These are phyloP conservation scores for Agastache rugosa DNA, from an alignment of 257 asterid species.

Conservation along the genomic window DNA sequence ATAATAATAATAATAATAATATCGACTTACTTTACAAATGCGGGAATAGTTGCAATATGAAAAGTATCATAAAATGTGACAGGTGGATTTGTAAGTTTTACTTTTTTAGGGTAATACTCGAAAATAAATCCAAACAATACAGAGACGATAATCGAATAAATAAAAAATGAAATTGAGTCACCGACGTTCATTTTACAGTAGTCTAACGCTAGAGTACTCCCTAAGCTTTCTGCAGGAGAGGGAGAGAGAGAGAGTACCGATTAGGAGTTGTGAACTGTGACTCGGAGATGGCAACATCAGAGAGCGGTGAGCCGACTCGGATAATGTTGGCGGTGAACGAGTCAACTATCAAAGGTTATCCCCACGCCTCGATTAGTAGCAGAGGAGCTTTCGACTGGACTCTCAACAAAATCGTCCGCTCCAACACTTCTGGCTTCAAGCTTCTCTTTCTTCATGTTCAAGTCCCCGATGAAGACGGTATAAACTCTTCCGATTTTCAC, in stretches of 20 bases:
- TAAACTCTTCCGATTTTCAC: neutral
- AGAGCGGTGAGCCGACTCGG: conserved; percentile 63
- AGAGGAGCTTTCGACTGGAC: conserved; percentile 90
- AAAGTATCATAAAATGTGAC: neutral
- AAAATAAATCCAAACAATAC: neutral
- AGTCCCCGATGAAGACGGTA: conserved; percentile 89
- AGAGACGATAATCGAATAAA: neutral
- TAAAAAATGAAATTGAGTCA: neutral
- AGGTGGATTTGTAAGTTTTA: neutral
- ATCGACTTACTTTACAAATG: too few species aligned
- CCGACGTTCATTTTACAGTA: neutral
- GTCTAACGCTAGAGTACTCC: neutral
- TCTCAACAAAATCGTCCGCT: conserved; percentile 70
- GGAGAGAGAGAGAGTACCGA: neutral
- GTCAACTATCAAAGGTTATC: conserved; percentile 87
- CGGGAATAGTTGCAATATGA: too few species aligned
- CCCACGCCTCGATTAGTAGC: conserved; percentile 84
- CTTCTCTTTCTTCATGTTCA: conserved; percentile 78
- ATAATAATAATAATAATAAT: too few species aligned
- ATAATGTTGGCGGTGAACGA: conserved; percentile 81
- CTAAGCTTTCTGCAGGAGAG: conserved; percentile 13
- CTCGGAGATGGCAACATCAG: conserved; percentile 48
- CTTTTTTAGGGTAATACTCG: neutral
- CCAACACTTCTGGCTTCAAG: conserved; percentile 69
- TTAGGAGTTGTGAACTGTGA: conserved; percentile 8